Conservation (phyloP, 768 basidiomycete species). For the Russula vinacea region DNA sequence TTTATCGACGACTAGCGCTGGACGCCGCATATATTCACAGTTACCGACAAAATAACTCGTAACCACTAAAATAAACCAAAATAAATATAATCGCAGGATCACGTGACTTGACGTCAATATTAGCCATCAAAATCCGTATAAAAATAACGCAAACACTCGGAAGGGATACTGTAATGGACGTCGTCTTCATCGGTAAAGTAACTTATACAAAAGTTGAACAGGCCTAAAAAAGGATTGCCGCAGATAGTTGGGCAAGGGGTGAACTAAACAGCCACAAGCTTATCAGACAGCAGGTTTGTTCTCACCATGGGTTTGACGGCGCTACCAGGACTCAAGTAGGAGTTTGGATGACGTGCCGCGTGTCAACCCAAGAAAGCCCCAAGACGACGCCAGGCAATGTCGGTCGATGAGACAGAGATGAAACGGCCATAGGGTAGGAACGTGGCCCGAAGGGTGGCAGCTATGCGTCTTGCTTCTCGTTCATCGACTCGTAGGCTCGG, state of each 20-base stretch:
- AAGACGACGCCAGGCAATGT: not conserved
- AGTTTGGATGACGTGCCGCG: not conserved
- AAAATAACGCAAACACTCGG: too few relatives aligned
- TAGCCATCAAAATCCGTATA: too few relatives aligned
- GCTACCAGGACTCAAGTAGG: not conserved
- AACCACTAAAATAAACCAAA: not conserved
- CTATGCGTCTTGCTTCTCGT: not conserved
- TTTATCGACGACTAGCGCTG: not conserved
- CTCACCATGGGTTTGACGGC: not conserved
- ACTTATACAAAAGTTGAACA: not conserved
- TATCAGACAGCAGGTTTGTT: not conserved
- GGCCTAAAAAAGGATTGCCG: not conserved
- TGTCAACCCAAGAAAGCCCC: not conserved
- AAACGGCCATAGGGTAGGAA: slow-evolving; percentile 1
- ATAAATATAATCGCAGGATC: not conserved
- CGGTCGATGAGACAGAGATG: not conserved
- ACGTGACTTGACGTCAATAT: slow-evolving; percentile 25
- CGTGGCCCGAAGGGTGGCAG: slow-evolving; percentile 1
- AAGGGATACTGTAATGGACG: not conserved
- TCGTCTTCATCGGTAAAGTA: not conserved
- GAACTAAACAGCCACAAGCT: not conserved
- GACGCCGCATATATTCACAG: not conserved
- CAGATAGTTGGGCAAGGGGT: not conserved
- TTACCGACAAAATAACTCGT: not conserved
- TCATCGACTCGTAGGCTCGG: not conserved